Conservation (phyloP, 192 early-diverging fungal species). For the Coemansia asiatica region DNA sequence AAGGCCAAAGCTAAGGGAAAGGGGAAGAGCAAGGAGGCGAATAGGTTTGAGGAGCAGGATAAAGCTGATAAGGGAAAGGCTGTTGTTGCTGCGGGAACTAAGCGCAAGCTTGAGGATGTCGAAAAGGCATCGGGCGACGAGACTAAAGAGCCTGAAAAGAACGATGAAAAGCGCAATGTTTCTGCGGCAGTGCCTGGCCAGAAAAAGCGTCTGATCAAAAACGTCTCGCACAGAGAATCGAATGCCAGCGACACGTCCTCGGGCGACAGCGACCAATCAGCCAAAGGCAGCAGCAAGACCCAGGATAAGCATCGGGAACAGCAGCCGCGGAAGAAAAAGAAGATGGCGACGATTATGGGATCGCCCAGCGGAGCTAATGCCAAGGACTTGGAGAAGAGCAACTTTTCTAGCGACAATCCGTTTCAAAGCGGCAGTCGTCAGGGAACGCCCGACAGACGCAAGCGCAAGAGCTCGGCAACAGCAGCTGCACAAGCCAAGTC, state of each 20-base stretch:
- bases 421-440: constrained; percentile 56
- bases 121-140: constrained; percentile 4
- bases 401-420: constrained; percentile 52
- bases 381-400: not conserved
- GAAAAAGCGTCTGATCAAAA: not conserved
- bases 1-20: not conserved
- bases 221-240: not conserved
- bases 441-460: constrained; percentile 35
- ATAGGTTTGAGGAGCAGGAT: not conserved
- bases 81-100: constrained; percentile 17
- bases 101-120: constrained; percentile 49
- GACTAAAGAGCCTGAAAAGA: not conserved
- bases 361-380: not conserved
- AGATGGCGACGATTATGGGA: not conserved
- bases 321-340: not conserved
- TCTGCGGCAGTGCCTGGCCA: not conserved
- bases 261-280: not conserved
- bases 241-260: not conserved
- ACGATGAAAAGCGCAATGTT: not conserved
- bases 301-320: not conserved
- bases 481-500: not conserved
- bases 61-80: not conserved
- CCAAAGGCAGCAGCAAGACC: not conserved
- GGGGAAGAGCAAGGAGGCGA: constrained; percentile 8
- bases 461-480: constrained; percentile 14